A percentile compares a stretch with the other conserved stretches of the same genome.
phyloP scores from a whole-genome alignment of 495 filamentous ascomycete genomes.

The Xylaria nigripes region DNA sequence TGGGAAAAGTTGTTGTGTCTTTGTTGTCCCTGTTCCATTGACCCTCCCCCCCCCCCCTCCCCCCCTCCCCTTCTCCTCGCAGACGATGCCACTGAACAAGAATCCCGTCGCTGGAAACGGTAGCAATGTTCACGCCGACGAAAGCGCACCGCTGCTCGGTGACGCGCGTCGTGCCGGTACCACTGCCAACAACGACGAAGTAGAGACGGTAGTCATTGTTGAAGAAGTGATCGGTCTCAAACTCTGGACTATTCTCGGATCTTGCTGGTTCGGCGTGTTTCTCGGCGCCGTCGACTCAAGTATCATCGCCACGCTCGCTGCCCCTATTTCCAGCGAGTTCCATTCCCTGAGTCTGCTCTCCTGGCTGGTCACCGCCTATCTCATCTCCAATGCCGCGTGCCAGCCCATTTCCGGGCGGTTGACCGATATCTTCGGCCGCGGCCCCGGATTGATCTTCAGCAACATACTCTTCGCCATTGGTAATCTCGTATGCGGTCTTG shows the following conservation, averaged over 20 bases:
- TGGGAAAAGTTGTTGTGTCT: too few relatives aligned
- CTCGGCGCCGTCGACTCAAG: conserved; percentile 75
- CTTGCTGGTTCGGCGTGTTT: conserved; percentile 72
- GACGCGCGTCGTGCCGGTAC: conserved; percentile 3
- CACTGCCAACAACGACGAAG: conserved; percentile 4
- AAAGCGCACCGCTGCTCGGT: conserved; percentile 20
- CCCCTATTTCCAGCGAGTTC: conserved; percentile 79
- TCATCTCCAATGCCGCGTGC: conserved; percentile 81
- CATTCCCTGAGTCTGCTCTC: conserved; percentile 74
- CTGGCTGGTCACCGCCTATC: conserved; percentile 84
- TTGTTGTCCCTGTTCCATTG: too few relatives aligned
- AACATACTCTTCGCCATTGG: conserved; percentile 74
- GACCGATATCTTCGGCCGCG: conserved; percentile 81
- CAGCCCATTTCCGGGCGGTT: conserved; percentile 79
- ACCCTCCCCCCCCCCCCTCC: background rate
- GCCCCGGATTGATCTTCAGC: conserved; percentile 68
- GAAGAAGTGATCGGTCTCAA: conserved; percentile 37
- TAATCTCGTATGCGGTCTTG: conserved; percentile 80
- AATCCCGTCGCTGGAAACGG: background rate
- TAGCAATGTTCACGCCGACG: conserved; percentile 6
- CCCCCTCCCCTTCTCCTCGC: background rate
- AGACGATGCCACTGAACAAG: background rate
- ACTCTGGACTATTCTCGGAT: conserved; percentile 45
- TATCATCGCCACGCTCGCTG: conserved; percentile 78
- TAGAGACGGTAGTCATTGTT: conserved; percentile 24